A percentile compares a stretch with the other conserved stretches of the same genome.
Conservation (phyloP, 148 eudicot genomes). For the Rhododendron vialii region DNA sequence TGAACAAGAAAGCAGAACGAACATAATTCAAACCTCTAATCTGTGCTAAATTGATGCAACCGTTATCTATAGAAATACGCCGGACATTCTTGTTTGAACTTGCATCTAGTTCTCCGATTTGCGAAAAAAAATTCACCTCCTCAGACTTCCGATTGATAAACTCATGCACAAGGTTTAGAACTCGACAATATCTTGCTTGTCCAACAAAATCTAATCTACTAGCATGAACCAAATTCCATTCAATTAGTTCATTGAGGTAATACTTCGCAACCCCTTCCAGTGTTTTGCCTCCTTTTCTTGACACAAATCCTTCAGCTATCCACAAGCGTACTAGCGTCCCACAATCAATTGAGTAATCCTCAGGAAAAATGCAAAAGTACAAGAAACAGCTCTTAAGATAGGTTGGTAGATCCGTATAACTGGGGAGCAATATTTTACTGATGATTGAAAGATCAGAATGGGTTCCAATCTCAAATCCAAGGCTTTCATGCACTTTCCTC, state of each 20-base stretch:
- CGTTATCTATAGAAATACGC: constrained; percentile 13
- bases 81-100: background rate
- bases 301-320: background rate
- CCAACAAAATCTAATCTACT: constrained; percentile 14
- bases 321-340: background rate
- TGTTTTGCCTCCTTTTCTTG: background rate
- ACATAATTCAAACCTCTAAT: background rate
- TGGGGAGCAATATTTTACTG: background rate
- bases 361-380: constrained; percentile 12
- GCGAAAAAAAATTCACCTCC: constrained; percentile 6
- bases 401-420: constrained; percentile 19
- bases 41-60: background rate
- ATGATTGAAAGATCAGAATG: background rate
- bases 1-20: background rate
- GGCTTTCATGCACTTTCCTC: constrained; percentile 16
- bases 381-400: constrained; percentile 26
- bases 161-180: constrained; percentile 13
- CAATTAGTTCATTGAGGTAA: too few species aligned
- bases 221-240: too few species aligned
- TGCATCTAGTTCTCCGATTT: background rate
- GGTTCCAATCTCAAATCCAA: background rate
- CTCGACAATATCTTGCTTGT: constrained; percentile 10
- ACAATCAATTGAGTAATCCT: background rate
- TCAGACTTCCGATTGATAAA: constrained; percentile 5
- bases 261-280: constrained; percentile 15